phyloP scores from a whole-genome alignment of 345 rosid genomes.

The Zanthoxylum bungeanum region DNA sequence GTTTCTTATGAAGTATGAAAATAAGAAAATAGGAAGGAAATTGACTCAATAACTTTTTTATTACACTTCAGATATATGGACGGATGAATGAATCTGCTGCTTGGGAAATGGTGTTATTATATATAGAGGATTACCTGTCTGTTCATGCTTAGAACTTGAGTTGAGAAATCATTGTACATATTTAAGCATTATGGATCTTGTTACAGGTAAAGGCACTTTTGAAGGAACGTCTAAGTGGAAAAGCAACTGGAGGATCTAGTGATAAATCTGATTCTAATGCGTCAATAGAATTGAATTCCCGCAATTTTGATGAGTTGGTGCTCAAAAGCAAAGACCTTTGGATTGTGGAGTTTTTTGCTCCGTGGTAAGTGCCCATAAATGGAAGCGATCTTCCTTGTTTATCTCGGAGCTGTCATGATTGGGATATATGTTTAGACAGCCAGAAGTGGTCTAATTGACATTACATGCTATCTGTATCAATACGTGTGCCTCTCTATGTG shows the following conservation, averaged over 20 bases:
- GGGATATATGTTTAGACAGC: neutral
- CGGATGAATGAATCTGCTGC: neutral
- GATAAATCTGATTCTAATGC: slow-evolving; percentile 77
- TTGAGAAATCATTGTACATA: neutral
- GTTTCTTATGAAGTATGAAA: neutral
- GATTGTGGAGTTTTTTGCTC: slow-evolving; percentile 96
- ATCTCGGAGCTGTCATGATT: neutral
- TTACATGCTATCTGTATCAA: neutral
- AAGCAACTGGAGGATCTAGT: slow-evolving; percentile 71
- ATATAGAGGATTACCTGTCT: neutral
- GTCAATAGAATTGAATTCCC: slow-evolving; percentile 69
- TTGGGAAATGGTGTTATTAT: neutral
- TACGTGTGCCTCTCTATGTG: neutral
- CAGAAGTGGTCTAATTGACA: neutral
- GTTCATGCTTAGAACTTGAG: neutral
- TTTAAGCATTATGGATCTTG: slow-evolving; percentile 8
- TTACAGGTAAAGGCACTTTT: slow-evolving; percentile 70
- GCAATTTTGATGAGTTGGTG: slow-evolving; percentile 83
- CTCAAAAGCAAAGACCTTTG: slow-evolving; percentile 87
- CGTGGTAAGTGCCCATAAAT: slow-evolving; percentile 56
- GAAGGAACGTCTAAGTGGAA: slow-evolving; percentile 80
- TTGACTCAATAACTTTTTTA: neutral
- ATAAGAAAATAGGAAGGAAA: neutral
- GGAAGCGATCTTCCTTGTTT: neutral
- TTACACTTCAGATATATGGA: neutral